Evolutionary conservation across 1,284 basidiomycete genomes (phyloP).

Genomic region (Laetiporus sulphureus): DNA sequence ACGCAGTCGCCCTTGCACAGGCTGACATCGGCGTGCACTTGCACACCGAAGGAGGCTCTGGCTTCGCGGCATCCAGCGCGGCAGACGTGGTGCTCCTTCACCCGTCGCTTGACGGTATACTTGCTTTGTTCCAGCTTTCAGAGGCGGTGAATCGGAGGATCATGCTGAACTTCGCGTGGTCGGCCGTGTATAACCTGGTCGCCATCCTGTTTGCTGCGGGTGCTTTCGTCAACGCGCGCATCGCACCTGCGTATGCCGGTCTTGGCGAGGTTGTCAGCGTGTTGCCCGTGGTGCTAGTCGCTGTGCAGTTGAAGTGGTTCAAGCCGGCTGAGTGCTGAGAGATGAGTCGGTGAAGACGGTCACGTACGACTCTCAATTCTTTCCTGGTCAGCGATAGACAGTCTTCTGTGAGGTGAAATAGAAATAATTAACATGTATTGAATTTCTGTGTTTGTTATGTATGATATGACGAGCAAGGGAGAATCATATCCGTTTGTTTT

Average conservation of each 20-base stretch:
- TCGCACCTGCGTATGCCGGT: conserved; percentile 37
- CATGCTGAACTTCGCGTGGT: conserved; percentile 41
- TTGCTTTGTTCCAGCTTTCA: conserved; percentile 36
- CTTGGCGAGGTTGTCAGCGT: conserved; percentile 37
- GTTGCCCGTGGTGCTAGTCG: conserved; percentile 33
- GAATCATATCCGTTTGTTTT: no score
- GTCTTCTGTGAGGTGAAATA: no score
- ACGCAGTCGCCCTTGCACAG: conserved; percentile 44
- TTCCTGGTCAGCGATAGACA: no score
- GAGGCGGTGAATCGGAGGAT: conserved; percentile 34
- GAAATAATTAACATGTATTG: no score
- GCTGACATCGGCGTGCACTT: conserved; percentile 44
- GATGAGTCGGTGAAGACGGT: no score
- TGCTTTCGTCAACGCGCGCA: conserved; percentile 33
- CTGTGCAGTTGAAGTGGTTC: conserved; percentile 27
- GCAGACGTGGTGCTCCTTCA: conserved; percentile 43
- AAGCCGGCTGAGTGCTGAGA: conserved; percentile 9
- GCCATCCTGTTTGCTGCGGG: conserved; percentile 46
- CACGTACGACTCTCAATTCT: no score
- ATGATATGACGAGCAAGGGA: no score
- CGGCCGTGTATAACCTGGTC: conserved; percentile 36
- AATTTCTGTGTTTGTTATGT: no score
- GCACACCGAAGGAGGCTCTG: conserved; percentile 32
- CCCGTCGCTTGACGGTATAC: conserved; percentile 30
- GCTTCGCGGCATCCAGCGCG: conserved; percentile 32